These are phyloP conservation scores for Xerocomus tenax DNA, from an alignment of 1,284 basidiomycete genomes.

Conservation along the genomic window DNA sequence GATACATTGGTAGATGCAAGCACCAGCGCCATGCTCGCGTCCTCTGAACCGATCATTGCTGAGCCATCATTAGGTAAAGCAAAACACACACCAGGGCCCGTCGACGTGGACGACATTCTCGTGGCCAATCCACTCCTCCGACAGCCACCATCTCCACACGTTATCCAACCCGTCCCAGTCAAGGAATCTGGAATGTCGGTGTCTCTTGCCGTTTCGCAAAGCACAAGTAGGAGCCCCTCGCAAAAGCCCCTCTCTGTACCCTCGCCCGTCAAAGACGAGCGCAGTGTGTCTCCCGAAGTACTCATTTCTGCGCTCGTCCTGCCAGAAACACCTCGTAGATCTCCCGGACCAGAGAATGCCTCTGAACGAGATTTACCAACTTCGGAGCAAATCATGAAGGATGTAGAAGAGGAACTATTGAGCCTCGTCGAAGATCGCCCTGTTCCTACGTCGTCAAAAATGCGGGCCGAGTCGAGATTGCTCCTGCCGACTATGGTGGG, in stretches of 20 bases:
- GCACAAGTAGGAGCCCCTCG: conserved; percentile 8
- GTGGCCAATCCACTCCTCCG: not conserved
- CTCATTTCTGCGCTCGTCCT: not conserved
- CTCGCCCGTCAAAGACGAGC: conserved; percentile 4
- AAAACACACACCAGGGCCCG: not conserved
- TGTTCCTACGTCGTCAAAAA: not conserved
- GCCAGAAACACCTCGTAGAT: conserved; percentile 2
- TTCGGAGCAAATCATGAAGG: conserved; percentile 36
- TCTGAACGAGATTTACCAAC: conserved; percentile 1
- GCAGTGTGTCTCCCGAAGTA: not conserved
- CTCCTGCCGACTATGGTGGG: not conserved
- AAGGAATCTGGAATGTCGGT: conserved; percentile 1
- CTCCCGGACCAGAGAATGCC: conserved; percentile 2
- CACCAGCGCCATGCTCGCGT: not conserved
- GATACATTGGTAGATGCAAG: not conserved
- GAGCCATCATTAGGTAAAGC: not conserved
- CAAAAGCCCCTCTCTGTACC: conserved; percentile 4
- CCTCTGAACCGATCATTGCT: conserved; percentile 1
- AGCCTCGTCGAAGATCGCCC: conserved; percentile 51
- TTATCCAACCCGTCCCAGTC: not conserved
- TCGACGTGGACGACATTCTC: not conserved
- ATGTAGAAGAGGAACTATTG: conserved; percentile 64
- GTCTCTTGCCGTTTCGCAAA: conserved; percentile 2
- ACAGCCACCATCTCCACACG: conserved; percentile 4
- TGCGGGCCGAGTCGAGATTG: not conserved